Percentiles rank a stretch among this genome's conserved stretches.
Evolutionary conservation across 1,284 basidiomycete species (phyloP).

Genomic region (Austroboletus niveus): DNA sequence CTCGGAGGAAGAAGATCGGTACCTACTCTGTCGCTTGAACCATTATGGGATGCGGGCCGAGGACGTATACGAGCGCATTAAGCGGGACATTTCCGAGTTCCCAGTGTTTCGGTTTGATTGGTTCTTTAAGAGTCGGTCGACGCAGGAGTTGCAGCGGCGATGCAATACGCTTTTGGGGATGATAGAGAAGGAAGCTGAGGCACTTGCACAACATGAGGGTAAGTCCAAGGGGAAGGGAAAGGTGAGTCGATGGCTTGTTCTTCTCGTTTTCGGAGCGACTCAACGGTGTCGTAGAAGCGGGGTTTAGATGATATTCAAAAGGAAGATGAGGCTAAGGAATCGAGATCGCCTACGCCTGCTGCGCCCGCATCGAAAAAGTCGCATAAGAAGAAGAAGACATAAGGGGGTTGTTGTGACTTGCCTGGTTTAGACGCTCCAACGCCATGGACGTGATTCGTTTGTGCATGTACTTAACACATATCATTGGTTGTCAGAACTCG

Average conservation of each 20-base stretch:
- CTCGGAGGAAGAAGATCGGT: slow-evolving; percentile 95
- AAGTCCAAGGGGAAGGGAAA: slow-evolving; percentile 64
- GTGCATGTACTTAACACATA: too few relatives aligned
- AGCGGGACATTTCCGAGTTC: slow-evolving; percentile 94
- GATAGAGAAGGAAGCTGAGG: slow-evolving; percentile 89
- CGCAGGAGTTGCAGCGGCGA: slow-evolving; percentile 86
- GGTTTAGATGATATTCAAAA: slow-evolving; percentile 64
- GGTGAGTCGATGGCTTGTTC: slow-evolving; percentile 37
- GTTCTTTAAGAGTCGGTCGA: slow-evolving; percentile 97
- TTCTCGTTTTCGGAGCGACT: too few relatives aligned
- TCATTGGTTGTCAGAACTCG: too few relatives aligned
- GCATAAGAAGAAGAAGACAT: slow-evolving; percentile 54
- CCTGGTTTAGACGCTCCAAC: too few relatives aligned
- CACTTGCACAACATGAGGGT: slow-evolving; percentile 61
- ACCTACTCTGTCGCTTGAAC: slow-evolving; percentile 87
- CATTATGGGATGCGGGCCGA: slow-evolving; percentile 92
- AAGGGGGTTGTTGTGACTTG: too few relatives aligned
- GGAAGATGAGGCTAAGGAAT: slow-evolving; percentile 52
- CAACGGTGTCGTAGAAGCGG: slow-evolving; percentile 48
- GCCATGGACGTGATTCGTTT: too few relatives aligned
- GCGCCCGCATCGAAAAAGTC: slow-evolving; percentile 45
- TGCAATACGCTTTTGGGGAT: slow-evolving; percentile 89
- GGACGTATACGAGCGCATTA: slow-evolving; percentile 94
- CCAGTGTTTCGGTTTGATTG: slow-evolving; percentile 98
- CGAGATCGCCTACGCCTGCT: slow-evolving; percentile 55